Evolutionary conservation across 108 stramenopile species (phyloP).

Genomic region (Cylindrotheca closterium): DNA sequence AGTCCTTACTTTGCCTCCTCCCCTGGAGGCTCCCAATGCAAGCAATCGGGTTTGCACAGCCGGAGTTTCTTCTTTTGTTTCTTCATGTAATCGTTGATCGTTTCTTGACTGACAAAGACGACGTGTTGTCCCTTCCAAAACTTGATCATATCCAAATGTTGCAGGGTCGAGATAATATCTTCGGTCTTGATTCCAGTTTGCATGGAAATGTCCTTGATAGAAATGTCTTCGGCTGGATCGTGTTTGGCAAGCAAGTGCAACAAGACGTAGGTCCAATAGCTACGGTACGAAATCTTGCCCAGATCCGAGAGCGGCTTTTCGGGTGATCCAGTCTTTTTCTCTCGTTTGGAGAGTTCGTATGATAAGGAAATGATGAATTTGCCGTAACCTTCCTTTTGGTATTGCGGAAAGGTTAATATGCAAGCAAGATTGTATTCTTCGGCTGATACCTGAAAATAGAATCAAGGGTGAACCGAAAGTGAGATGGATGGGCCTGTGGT

Average conservation of each 20-base stretch:
- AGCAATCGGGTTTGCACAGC: conserved; percentile 62
- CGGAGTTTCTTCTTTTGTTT: conserved; percentile 68
- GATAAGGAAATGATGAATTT: conserved; percentile 97
- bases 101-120: conserved; percentile 79
- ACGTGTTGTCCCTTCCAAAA: conserved; percentile 99
- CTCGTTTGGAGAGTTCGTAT: conserved; percentile 91
- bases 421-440: conserved; percentile 99
- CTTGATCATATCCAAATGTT: conserved; percentile 92
- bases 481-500: too few relatives aligned
- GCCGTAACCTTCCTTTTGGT: conserved; percentile 96
- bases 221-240: conserved; percentile 53
- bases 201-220: conserved; percentile 83
- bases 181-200: conserved; percentile 94
- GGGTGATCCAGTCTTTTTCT: conserved; percentile 92
- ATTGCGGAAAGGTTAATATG: conserved; percentile 98
- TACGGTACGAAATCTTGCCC: conserved; percentile 92
- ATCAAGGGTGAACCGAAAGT: too few relatives aligned
- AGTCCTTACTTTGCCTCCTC: too few relatives aligned
- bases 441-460: conserved; percentile 46
- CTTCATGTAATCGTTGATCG: conserved; percentile 69
- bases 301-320: conserved; percentile 97
- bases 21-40: conserved; percentile 64
- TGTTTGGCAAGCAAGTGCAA: conserved; percentile 55
- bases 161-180: conserved; percentile 96
- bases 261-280: conserved; percentile 90